Conservation (phyloP, 2,329 filamentous ascomycete species). For the Zarea fungicola region DNA sequence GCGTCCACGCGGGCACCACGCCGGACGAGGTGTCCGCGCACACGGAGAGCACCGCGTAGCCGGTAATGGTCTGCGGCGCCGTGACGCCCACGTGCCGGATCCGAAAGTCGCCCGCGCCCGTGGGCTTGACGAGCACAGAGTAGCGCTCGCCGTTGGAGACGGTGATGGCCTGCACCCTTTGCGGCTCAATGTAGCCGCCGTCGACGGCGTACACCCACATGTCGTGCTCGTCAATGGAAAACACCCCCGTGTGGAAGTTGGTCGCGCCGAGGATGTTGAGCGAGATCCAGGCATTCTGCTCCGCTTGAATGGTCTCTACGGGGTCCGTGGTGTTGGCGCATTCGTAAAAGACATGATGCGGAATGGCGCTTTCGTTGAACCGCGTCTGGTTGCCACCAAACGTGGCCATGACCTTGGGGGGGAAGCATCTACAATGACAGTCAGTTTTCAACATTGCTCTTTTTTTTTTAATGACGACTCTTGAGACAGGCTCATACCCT, state of each 20-base stretch:
- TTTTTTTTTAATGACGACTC: accelerated
- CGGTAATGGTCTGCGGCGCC: slow-evolving; percentile 50
- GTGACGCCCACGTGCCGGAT: slow-evolving; percentile 47
- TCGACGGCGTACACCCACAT: slow-evolving; percentile 52
- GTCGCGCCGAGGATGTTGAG: slow-evolving; percentile 51
- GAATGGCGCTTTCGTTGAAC: slow-evolving; percentile 32
- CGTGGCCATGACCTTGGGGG: slow-evolving; percentile 35
- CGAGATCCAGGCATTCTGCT: slow-evolving; percentile 41
- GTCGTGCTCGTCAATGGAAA: slow-evolving; percentile 47
- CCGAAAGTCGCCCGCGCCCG: slow-evolving; percentile 45
- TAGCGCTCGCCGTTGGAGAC: slow-evolving; percentile 50
- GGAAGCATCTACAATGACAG: slow-evolving; percentile 26
- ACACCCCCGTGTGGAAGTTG: slow-evolving; percentile 38
- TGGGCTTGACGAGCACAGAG: slow-evolving; percentile 44
- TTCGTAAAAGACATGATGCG: slow-evolving; percentile 36
- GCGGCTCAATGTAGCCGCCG: slow-evolving; percentile 48
- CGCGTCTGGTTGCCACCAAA: slow-evolving; percentile 21
- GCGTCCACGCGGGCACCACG: slow-evolving; percentile 13
- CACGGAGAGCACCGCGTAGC: slow-evolving; percentile 43
- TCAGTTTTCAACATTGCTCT: no score
- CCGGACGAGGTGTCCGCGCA: no score
- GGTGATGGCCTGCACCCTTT: slow-evolving; percentile 41
- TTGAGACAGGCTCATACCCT: slow-evolving; percentile 30
- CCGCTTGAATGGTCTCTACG: slow-evolving; percentile 38
- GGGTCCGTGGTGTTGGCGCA: slow-evolving; percentile 43